Percentiles rank a stretch among this genome's conserved stretches.
These are phyloP conservation scores for Euphrasia confusa DNA, from an alignment of 257 asterid species.

Conservation along the genomic window DNA sequence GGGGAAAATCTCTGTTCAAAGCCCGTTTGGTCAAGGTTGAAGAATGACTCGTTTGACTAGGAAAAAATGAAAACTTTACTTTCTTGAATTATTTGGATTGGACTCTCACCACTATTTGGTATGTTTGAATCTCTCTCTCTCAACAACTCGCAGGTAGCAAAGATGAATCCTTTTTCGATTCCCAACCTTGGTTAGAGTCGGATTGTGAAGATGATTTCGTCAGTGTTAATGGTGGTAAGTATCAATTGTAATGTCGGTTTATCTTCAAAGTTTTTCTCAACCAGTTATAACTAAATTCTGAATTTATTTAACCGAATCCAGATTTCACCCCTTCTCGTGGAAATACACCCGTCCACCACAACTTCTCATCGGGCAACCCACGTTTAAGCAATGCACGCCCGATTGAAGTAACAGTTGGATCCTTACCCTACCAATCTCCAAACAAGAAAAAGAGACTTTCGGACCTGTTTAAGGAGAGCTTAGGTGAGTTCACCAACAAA, in stretches of 20 bases:
- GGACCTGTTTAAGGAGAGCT: conserved; percentile 57
- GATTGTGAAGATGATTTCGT: conserved; percentile 76
- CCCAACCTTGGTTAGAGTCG: conserved; percentile 74
- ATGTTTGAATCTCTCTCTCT: not conserved
- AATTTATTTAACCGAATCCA: conserved; percentile 13
- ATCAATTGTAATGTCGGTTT: not conserved
- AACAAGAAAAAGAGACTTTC: conserved; percentile 53
- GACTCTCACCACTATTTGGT: no score
- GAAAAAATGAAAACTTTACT: not conserved
- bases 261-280: not conserved
- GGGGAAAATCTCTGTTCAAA: not conserved
- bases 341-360: conserved; percentile 58
- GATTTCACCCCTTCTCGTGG: conserved; percentile 78
- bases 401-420: conserved; percentile 15
- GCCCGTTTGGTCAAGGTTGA: no score
- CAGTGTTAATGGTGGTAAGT: conserved; percentile 83
- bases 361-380: conserved; percentile 31
- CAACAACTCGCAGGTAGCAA: conserved; percentile 50
- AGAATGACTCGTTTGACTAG: no score
- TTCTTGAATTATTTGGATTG: not conserved
- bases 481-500: conserved; percentile 9
- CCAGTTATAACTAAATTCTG: not conserved
- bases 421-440: conserved; percentile 27
- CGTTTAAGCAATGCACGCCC: conserved; percentile 19
- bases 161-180: conserved; percentile 67